Percentiles rank a stretch among this genome's conserved stretches.
These are phyloP conservation scores for Apiospora marii DNA, from an alignment of 2,329 filamentous ascomycete species.

Conservation along the genomic window DNA sequence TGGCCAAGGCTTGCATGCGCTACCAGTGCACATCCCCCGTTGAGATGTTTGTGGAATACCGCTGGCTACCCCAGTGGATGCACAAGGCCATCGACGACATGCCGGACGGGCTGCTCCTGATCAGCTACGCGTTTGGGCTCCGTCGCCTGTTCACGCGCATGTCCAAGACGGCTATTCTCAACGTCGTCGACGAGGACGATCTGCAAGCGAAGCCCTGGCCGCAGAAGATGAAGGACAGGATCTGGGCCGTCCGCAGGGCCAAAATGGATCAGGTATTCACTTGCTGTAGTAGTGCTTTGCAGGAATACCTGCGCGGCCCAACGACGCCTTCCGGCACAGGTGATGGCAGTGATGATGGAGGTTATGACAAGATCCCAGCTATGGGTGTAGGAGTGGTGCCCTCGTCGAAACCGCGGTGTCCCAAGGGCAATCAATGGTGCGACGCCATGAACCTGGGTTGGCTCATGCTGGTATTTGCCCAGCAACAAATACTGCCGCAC, in stretches of 20 bases:
- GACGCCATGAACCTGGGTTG: constrained; percentile 62
- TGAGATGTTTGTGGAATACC: constrained; percentile 57
- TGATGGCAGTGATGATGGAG: not conserved
- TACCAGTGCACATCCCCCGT: constrained; percentile 61
- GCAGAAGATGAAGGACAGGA: constrained; percentile 53
- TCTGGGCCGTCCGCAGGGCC: constrained; percentile 56
- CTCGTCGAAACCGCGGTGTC: constrained; percentile 54
- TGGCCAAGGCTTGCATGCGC: constrained; percentile 58
- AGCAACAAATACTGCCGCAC: constrained; percentile 53
- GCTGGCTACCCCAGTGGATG: constrained; percentile 61
- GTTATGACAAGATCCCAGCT: constrained; percentile 30
- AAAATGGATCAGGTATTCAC: constrained; percentile 60
- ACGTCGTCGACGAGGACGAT: constrained; percentile 52
- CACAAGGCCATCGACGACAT: constrained; percentile 56
- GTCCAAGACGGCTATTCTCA: constrained; percentile 58
- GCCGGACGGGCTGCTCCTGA: constrained; percentile 58
- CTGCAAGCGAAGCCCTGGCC: constrained; percentile 56
- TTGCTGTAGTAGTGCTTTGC: constrained; percentile 52
- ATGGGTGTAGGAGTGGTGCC: constrained; percentile 39
- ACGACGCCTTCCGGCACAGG: not conserved
- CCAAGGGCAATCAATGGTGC: constrained; percentile 57
- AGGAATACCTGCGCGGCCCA: constrained; percentile 52
- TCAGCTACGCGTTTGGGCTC: constrained; percentile 61
- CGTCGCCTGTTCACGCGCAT: constrained; percentile 57
- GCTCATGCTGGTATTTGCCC: constrained; percentile 59